phyloP scores from a whole-genome alignment of 1,139 yeast genomes.

The Kluyveromyces sp. region DNA sequence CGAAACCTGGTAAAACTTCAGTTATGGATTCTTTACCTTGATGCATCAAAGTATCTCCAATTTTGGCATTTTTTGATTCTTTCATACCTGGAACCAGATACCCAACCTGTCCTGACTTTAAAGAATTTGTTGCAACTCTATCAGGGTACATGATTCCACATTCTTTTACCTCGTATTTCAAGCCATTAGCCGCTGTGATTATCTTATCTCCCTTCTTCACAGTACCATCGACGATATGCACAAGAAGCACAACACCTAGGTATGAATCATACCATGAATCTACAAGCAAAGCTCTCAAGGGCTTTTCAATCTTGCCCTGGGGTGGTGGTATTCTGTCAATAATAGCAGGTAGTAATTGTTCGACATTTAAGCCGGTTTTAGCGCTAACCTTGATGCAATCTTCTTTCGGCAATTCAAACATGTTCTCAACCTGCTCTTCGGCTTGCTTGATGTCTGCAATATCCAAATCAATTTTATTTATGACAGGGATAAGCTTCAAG shows the following conservation, averaged over 20 bases:
- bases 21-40: constrained; percentile 50
- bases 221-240: constrained; percentile 77
- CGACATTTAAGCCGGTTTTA: constrained; percentile 80
- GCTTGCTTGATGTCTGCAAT: constrained; percentile 74
- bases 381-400: constrained; percentile 88
- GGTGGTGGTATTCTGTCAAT: constrained; percentile 75
- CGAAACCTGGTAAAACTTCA: constrained; percentile 86
- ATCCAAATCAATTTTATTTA: constrained; percentile 85
- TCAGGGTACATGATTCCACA: constrained; percentile 96
- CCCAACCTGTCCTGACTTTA: constrained; percentile 90
- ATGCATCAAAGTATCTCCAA: constrained; percentile 85
- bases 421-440: constrained; percentile 71
- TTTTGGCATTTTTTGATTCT: constrained; percentile 73
- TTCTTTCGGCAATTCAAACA: constrained; percentile 69
- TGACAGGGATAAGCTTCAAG: constrained; percentile 74
- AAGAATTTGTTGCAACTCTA: constrained; percentile 49
- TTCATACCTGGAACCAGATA: constrained; percentile 92
- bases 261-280: constrained; percentile 97
- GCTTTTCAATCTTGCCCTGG: constrained; percentile 43
- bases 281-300: constrained; percentile 72
- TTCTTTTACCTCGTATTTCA: constrained; percentile 79
- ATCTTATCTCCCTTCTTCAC: constrained; percentile 69
- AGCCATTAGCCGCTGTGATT: constrained; percentile 67
- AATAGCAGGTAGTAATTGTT: constrained; percentile 66
- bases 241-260: constrained; percentile 84